Evolutionary conservation across 1,284 basidiomycete species (phyloP), one percentile per base, ranked within the genome.

Genomic region (Coriolopsis trogii): DNA sequence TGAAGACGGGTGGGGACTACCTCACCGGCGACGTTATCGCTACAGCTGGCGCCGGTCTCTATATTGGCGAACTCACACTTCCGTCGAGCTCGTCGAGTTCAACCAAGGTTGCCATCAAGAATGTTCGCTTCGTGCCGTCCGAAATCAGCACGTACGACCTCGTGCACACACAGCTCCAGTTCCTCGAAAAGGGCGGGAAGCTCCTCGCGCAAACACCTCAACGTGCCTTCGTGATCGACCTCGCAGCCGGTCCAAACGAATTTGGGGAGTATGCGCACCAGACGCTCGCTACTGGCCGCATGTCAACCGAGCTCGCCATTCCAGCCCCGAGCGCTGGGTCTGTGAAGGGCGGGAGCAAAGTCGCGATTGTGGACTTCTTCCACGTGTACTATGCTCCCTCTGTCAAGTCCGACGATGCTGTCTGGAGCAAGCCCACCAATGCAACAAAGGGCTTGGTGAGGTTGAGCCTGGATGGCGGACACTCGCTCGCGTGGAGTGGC

Each of bases 341-440:
- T 3, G 26, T 41, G 12, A 57, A 60, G 51, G 49, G 43, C 30
- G 36, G 40, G 20, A 40, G 36, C 29, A 53, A n/a, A 18, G 73
- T 81, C 8, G 87, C 85, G 0, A 85, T 89, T 54, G 77, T 85
- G 9, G 86, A 89, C 58, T 80, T 82, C 61, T 80, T 75, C 65
- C 77, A 89, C 59, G 79, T 89, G 2, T 85, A 87, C 63, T 66
- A 82, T 49, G 78, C 73, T 0, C 71, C 75, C 9, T 73, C 68
- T 6, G 65, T 80, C 16, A 63, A 70, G 21, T 56, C 70, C 3
- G 73, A 72, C 18, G 72, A 74, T 20, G 70, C 75, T 1, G 67
- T 89, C 3, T 89, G 84, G 84, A 83, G 84, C 46, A 86, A 82
- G 61, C 87, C 87, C 3, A 81, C 76, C 1, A 85, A 84, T 57